phyloP scores from a whole-genome alignment of 106 monocot species.

The Dactylorhiza incarnata region DNA sequence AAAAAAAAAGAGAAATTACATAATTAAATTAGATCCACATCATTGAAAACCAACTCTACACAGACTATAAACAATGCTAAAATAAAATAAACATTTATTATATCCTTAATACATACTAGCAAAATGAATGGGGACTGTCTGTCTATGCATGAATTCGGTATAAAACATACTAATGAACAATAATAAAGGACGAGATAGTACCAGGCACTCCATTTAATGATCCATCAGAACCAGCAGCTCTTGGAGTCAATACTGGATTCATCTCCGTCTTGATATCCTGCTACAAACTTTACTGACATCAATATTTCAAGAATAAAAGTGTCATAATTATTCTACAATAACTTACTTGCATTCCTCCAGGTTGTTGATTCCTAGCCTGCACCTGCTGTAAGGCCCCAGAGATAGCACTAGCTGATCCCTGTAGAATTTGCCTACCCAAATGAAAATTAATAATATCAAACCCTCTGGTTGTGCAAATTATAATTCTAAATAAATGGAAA shows the following conservation, averaged over 20 bases:
- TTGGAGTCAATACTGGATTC: conserved; percentile 47
- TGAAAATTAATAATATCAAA: background rate
- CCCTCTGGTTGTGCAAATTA: background rate
- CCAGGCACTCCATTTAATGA: conserved; percentile 69
- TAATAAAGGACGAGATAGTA: conserved; percentile 9
- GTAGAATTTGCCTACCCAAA: conserved; percentile 56
- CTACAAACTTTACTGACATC: background rate
- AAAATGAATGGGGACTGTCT: background rate
- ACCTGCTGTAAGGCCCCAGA: conserved; percentile 44
- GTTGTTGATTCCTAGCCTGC: conserved; percentile 45
- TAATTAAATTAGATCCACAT: background rate
- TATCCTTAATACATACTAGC: background rate
- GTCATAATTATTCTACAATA: background rate
- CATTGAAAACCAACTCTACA: background rate
- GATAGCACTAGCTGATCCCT: conserved; percentile 39
- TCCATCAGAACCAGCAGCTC: conserved; percentile 50
- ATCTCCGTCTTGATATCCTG: conserved; percentile 69
- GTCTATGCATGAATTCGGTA: background rate
- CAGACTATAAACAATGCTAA: background rate
- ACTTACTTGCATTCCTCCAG: conserved; percentile 39
- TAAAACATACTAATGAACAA: background rate
- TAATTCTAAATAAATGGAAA: background rate
- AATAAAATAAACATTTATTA: background rate
- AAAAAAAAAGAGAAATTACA: background rate
- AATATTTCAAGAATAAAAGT: background rate